A percentile compares a stretch with the other conserved stretches of the same genome.
Conservation (phyloP, 108 stramenopile species). For the Cylindrotheca closterium region DNA sequence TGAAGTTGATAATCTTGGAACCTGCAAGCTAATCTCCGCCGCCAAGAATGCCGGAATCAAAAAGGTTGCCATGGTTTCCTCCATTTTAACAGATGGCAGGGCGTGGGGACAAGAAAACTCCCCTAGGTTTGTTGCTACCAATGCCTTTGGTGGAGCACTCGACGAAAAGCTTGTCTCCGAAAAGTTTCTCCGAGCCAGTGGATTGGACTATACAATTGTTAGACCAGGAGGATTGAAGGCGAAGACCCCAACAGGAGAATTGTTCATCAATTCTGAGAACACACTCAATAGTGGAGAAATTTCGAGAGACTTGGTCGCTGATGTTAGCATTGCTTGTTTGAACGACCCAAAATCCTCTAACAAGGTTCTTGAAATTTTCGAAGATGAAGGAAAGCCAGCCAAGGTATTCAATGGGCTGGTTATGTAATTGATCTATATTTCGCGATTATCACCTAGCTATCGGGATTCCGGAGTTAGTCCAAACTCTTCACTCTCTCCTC, state of each 20-base stretch:
- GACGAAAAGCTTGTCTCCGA: slow-evolving; percentile 83
- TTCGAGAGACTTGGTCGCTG: slow-evolving; percentile 78
- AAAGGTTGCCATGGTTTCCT: slow-evolving; percentile 78
- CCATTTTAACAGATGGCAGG: slow-evolving; percentile 77
- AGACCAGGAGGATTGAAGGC: slow-evolving; percentile 82
- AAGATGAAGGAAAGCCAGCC: slow-evolving; percentile 56
- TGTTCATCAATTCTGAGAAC: slow-evolving; percentile 69
- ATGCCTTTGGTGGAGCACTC: slow-evolving; percentile 81
- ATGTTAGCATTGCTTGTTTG: slow-evolving; percentile 79
- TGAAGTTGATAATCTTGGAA: slow-evolving; percentile 82
- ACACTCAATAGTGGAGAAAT: slow-evolving; percentile 77
- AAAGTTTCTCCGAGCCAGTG: slow-evolving; percentile 51
- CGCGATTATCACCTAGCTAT: too few relatives aligned
- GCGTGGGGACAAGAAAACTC: slow-evolving; percentile 80
- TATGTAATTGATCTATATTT: too few relatives aligned
- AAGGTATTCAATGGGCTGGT: slow-evolving; percentile 72
- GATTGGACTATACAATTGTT: slow-evolving; percentile 85
- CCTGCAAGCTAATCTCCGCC: slow-evolving; percentile 74
- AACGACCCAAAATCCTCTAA: slow-evolving; percentile 69
- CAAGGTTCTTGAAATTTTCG: slow-evolving; percentile 84
- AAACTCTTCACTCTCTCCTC: too few relatives aligned
- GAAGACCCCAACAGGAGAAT: slow-evolving; percentile 37
- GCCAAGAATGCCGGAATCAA: slow-evolving; percentile 71
- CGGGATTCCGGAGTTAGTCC: too few relatives aligned
- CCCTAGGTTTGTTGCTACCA: slow-evolving; percentile 79